Percentiles rank a stretch among this genome's conserved stretches.
phyloP scores from a whole-genome alignment of 192 early-diverging fungal genomes.

The Linnemannia hyalina region DNA sequence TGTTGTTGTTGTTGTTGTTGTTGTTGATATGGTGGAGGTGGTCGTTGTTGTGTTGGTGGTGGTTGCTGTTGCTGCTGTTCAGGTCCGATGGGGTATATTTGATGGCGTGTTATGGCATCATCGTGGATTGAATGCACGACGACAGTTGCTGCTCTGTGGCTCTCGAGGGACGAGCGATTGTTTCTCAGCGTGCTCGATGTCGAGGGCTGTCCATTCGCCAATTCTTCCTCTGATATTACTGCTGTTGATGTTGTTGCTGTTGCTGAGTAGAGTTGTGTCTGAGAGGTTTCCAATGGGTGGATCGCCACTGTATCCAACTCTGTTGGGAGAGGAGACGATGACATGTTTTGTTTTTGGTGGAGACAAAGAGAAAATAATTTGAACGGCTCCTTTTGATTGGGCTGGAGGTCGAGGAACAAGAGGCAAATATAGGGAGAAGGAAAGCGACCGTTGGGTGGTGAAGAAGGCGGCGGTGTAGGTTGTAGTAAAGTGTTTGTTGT shows the following conservation, averaged over 20 bases:
- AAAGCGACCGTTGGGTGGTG: not conserved
- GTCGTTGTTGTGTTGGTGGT: not conserved
- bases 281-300: not conserved
- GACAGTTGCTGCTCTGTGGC: not conserved
- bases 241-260: not conserved
- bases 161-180: not conserved
- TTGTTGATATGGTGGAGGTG: not conserved
- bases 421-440: not conserved
- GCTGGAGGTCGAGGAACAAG: not conserved
- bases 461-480: no score
- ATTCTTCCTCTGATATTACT: not conserved
- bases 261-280: not conserved
- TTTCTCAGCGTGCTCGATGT: not conserved
- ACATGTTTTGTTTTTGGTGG: not conserved
- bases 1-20: not conserved
- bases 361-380: not conserved
- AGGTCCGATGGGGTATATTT: not conserved
- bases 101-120: slow-evolving; percentile 56
- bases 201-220: not conserved
- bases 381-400: not conserved
- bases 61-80: not conserved
- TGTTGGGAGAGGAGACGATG: not conserved
- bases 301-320: not conserved
- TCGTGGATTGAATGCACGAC: not conserved
- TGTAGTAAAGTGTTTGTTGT: not conserved